These are phyloP conservation scores for Arbutus unedo DNA, from an alignment of 148 eudicot species.

Conservation along the genomic window DNA sequence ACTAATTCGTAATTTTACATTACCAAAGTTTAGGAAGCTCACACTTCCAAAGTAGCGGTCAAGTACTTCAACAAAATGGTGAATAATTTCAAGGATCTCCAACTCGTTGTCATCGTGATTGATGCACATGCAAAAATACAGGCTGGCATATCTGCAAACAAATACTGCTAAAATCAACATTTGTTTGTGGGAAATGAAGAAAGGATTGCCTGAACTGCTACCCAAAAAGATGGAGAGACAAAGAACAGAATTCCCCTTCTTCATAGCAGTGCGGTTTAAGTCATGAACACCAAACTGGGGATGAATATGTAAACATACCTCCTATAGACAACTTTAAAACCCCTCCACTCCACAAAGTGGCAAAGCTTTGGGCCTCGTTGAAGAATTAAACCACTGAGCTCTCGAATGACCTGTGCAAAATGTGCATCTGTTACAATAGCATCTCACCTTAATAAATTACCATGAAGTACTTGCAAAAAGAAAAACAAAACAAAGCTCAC, in stretches of 20 bases:
- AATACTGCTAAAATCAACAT: background rate
- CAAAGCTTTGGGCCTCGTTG: slow-evolving; percentile 86
- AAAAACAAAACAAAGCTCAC: background rate
- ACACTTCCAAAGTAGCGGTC: slow-evolving; percentile 98
- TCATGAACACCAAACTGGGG: background rate
- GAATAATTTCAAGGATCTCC: slow-evolving; percentile 88
- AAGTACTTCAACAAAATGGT: slow-evolving; percentile 85
- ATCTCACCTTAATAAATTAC: too few relatives aligned
- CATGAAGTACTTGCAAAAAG: too few relatives aligned
- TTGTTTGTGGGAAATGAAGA: background rate
- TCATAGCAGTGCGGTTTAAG: background rate
- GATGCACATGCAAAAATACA: slow-evolving; percentile 96
- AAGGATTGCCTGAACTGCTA: too few relatives aligned
- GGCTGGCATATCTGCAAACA: slow-evolving; percentile 14
- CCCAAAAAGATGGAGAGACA: background rate
- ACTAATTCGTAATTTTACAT: background rate
- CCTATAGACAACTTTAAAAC: slow-evolving; percentile 84
- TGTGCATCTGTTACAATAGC: background rate
- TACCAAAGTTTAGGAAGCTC: slow-evolving; percentile 31
- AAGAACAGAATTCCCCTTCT: background rate
- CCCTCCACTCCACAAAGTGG: slow-evolving; percentile 96
- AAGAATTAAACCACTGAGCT: slow-evolving; percentile 83
- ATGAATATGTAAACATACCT: slow-evolving; percentile 36
- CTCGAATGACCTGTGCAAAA: slow-evolving; percentile 64
- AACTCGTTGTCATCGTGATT: slow-evolving; percentile 86